phyloP scores from a whole-genome alignment of 768 basidiomycete genomes.

The Leccinellum rugosiceps region DNA sequence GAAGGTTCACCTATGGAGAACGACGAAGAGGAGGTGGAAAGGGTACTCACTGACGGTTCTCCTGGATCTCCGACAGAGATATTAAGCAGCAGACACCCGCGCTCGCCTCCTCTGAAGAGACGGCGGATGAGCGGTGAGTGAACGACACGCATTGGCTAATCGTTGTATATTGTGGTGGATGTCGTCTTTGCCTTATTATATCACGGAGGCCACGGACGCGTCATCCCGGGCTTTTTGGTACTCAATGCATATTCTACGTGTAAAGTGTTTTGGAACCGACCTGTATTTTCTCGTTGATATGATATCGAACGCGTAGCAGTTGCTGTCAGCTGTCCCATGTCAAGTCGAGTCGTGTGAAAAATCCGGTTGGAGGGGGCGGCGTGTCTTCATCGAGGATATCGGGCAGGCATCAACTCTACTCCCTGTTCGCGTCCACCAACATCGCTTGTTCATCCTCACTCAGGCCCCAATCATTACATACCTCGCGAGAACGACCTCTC shows the following conservation, averaged over 20 bases:
- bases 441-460: background rate
- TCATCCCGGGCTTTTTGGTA: constrained; percentile 7
- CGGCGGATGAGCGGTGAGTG: constrained; percentile 39
- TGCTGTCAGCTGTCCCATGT: constrained; percentile 6
- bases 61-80: constrained; percentile 22
- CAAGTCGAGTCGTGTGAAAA: constrained; percentile 23
- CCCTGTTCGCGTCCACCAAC: constrained; percentile 14
- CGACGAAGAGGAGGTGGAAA: constrained; percentile 36
- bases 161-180: constrained; percentile 23
- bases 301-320: background rate
- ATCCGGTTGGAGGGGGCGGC: constrained; percentile 8
- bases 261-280: constrained; percentile 30
- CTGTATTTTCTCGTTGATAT: constrained; percentile 24
- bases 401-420: constrained; percentile 24
- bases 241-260: constrained; percentile 28
- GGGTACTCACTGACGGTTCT: constrained; percentile 22
- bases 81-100: constrained; percentile 16
- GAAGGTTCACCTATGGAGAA: constrained; percentile 18
- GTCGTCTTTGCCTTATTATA: constrained; percentile 13
- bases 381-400: constrained; percentile 29
- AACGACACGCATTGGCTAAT: constrained; percentile 13
- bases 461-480: background rate
- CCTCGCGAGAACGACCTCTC: constrained; percentile 7
- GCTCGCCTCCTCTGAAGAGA: constrained; percentile 49
- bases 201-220: constrained; percentile 10